Evolutionary conservation across 2,329 filamentous ascomycete genomes (phyloP), one percentile per base, ranked within the genome.

Genomic region (Colletotrichum nymphaeae): DNA sequence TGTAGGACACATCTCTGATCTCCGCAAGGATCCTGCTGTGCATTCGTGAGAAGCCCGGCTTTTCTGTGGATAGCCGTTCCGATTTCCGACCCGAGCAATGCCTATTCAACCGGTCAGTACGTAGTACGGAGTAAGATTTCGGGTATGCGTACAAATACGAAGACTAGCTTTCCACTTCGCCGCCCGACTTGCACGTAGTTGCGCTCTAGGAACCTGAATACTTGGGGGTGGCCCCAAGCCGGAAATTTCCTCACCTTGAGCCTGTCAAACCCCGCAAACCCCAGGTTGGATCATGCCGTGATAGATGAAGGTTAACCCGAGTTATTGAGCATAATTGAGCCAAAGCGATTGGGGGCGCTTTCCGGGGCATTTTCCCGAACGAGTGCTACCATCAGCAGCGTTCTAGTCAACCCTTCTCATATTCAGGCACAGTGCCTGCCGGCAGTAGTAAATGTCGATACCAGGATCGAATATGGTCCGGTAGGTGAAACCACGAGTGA

Each of bases 211-310:
- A 52, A 68, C 55, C 46, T 62, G 53, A 28, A 53, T 73, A 30
- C 59, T 42, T 49, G 9, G 46, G 46, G 55, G 26, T 65, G 9
- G 46, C 60, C 26, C 35, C 53, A 52, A 56, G 53, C 42, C 60
- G 59, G 56, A 30, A 42, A 62, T 26, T 42, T 70, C 67, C 56
- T 66, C 64, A 63, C 37, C 57, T n/a, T 28, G 67, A 37, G 26
- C 57, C 32, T 65, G 58, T 49, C 35, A 32, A 64, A 49, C 35
- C 55, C 65, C 67, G 46, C 42, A 60, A 28, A 30, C 42, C 55
- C 67, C 71, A 64, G 53, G 42, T 53, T 49, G 71, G 67, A 66
- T 58, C 67, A 73, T 66, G 60, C 56, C 56, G 67, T 62, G 37
- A 22, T 56, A 56, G 37, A 49, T 64, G 53, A 49, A 65, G 26